Evolutionary conservation across 306 rosid species (phyloP), one percentile per base, ranked within the genome.

Genomic region (Quercus dentata): DNA sequence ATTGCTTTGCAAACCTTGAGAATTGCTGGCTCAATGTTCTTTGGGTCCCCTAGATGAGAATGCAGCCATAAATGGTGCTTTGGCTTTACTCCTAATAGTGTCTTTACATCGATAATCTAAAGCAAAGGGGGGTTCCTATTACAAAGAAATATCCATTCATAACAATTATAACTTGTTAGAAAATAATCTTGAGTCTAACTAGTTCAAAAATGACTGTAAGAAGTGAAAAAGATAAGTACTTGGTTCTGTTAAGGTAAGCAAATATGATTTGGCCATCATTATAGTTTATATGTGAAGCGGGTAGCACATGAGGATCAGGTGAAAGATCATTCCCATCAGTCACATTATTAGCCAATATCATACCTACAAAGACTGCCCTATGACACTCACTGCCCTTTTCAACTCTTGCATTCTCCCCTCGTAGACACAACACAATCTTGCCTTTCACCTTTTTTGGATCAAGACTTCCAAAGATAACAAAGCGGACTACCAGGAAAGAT

Each of bases 11-110:
- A 38, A 54, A 90, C 98, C 98, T 94, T 91, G 55, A 91, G 88
- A 71, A 94, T 70, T 21, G 82, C 11, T 57, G 79, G 72, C 54
- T 81, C 92, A 38, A 92, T 5, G 5, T 0, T 1, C 73, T 88
- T n/a, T n/a, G 41, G 98, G 98, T 1, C 98, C 98, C 56, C 97
- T 87, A 21, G 95, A 85, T 31, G 98, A 94, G 86, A 91, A 91
- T 23, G 86, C 2, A 69, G 94, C 94, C 77, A 94, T 18, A 21
- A 49, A 0, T 19, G 97, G 98, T 49, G 94, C 75, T n/a, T n/a
- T 44, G 90, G 88, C 46, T 84, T 83, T 30, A 6, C 5, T 23
- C 82, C 88, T 9, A 86, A 4, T 61, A 73, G 46, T 19, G 97
- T 90, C 58, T 35, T 78, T 49, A 69, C 86, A 2, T 3, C 71